Base-by-base conservation (phyloP, 2,329 filamentous ascomycete species). In the Lithohypha guttulata region DNA sequence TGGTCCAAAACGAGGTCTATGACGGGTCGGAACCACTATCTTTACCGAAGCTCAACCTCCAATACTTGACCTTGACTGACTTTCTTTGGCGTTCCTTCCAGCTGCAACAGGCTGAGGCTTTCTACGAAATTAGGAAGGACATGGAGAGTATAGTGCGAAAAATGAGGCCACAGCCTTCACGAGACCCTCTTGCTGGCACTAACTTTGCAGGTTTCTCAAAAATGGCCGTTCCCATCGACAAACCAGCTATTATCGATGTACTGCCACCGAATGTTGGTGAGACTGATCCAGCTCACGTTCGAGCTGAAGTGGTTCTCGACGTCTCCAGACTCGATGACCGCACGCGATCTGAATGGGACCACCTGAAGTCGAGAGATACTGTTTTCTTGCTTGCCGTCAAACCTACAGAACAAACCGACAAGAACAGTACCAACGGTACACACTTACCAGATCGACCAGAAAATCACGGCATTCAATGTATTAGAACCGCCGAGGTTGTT, bases 31-130 rank as follows among this genome's bases (percentile, higher is more conserved):
- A 76, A 33, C 87, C 91, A 4, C 69, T 98, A 42, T 84, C 91
- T 2, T 77, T 98, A 29, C 91, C 91, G 2, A 98, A 98, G 58
- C 64, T 96, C 31, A 98, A 95, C 52, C 66, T 98, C 19, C 91
- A 98, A 55, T 98, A 98, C 59, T 69, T 98, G 10, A 93, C 87
- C 2, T 77, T 94, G 35, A 86, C 86, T 2, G 91, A 98, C 59
- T 98, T 98, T 52, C 64, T 98, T n/a, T 98, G 87, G 86, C 76
- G 93, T 46, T 86, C 89, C 0, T 80, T 96, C 53, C 71, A 93
- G 10, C 67, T 98, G 6, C 91, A 94, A 57, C 78, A 89, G 27
- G 83, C 80, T 42, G 91, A 98, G 59, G 75, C 89, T 0, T 95
- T 96, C 57, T 96, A 93, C 58, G 84, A 85, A 44, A 89, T 98